Evolutionary conservation across 108 stramenopile genomes (phyloP), one percentile per base, ranked within the genome.

Genomic region (Nitzschia sp.): DNA sequence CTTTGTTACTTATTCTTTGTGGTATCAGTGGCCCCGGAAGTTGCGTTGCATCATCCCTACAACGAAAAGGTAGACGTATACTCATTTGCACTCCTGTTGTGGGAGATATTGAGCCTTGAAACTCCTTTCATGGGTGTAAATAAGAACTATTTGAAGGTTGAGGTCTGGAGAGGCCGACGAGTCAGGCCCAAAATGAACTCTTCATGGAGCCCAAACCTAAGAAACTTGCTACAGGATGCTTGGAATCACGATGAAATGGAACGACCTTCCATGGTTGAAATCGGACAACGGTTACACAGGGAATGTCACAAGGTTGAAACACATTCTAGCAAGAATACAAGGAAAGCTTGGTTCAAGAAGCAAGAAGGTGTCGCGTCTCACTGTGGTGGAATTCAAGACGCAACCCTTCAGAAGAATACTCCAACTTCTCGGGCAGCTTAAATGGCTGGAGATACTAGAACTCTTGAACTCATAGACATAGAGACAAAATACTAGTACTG

Each of bases 71-170:
- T 81, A 0, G 90, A 91, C 57, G 78, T 83, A 0, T 91, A 80
- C 63, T 85, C 84, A 17, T 86, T 86, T 62, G 73, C 76, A 9
- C 72, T 91, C 0, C 53, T 91, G 1, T 68, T 86, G 21, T 91
- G 87, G 87, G 78, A 79, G 37, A 69, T 73, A 21, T 34, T 79
- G 53, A 51, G 54, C 14, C 50, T 72, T 20, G 61, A 73, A 21
- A 39, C 25, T 21, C 55, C 70, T 8, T 79, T 72, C 29, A 19
- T n/a, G 19, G 15, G 19, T 19, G 48, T 50, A 1, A 17, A n/a
- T 6, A 50, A 17, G 48, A 19, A 50, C 3, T 17, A 50, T 17
- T 50, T 50, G 19, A 50, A 50, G 6, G 19, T n/a, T 17, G 17
- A 17, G 19, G 48, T 50, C 17, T 50, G 48, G 48, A 34, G 29